phyloP scores from a whole-genome alignment of 1,139 yeast species.

The Hyphopichia buzzinii region DNA sequence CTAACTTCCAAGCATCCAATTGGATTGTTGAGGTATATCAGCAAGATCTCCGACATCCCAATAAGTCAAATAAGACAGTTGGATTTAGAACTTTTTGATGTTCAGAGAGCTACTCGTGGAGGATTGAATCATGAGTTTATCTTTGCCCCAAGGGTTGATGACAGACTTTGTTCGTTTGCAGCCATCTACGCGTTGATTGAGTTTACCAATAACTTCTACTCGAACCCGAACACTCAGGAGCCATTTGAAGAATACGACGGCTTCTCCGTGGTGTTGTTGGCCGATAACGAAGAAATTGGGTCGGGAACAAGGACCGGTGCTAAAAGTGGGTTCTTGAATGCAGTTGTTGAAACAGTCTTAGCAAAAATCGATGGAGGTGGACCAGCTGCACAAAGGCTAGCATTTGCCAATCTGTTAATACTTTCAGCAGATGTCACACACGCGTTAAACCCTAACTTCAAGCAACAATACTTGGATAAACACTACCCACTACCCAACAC shows the following conservation, averaged over 20 bases:
- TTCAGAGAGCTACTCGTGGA: conserved; percentile 40
- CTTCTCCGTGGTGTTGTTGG: conserved; percentile 36
- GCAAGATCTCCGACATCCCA: conserved; percentile 26
- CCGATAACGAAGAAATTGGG: conserved; percentile 47
- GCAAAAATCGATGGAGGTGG: conserved; percentile 4
- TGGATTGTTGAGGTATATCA: conserved; percentile 32
- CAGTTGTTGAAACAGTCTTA: conserved; percentile 14
- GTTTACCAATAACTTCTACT: conserved; percentile 16
- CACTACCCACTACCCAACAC: conserved; percentile 43
- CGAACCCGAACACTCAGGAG: conserved; percentile 9
- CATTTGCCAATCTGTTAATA: conserved; percentile 36
- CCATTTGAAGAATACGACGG: conserved; percentile 25
- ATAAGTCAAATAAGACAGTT: conserved; percentile 28
- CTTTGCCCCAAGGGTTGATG: conserved; percentile 45
- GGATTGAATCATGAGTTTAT: conserved; percentile 41
- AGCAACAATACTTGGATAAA: conserved; percentile 32
- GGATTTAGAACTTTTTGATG: conserved; percentile 44
- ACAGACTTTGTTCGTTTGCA: conserved; percentile 42
- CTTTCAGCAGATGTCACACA: conserved; percentile 50
- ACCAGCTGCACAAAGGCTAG: conserved; percentile 19
- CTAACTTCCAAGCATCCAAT: conserved; percentile 39
- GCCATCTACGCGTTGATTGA: conserved; percentile 38
- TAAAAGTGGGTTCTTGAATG: conserved; percentile 28
- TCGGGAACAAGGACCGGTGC: conserved; percentile 44
- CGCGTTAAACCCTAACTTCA: conserved; percentile 45